Conservation (phyloP, 805 yeast genomes). For the Scheffersomyces coipomensis region DNA sequence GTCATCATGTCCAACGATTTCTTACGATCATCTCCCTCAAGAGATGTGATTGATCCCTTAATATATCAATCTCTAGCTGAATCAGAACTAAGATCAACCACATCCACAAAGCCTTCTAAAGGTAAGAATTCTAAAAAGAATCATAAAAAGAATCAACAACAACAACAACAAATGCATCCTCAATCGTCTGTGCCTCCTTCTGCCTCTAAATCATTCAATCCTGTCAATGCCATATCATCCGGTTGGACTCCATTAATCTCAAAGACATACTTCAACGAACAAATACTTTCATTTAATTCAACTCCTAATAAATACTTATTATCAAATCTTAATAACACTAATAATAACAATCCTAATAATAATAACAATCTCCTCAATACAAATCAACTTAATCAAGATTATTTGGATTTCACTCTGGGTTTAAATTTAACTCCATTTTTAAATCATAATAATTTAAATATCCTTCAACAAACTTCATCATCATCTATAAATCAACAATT, state of each 20-base stretch:
- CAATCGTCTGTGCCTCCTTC: slow-evolving; percentile 17
- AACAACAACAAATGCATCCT: slow-evolving; percentile 2
- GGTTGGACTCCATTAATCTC: slow-evolving; percentile 46
- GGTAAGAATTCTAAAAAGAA: background rate
- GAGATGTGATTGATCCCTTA: slow-evolving; percentile 30
- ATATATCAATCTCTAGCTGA: slow-evolving; percentile 17
- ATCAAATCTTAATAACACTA: slow-evolving; percentile 5
- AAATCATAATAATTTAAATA: slow-evolving; percentile 27
- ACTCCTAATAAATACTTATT: slow-evolving; percentile 33
- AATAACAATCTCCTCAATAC: background rate
- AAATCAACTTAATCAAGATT: slow-evolving; percentile 3
- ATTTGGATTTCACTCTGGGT: slow-evolving; percentile 16
- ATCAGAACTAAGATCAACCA: slow-evolving; percentile 3
- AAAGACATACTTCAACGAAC: slow-evolving; percentile 35
- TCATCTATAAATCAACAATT: slow-evolving; percentile 13
- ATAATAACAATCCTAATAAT: background rate
- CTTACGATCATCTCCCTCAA: slow-evolving; percentile 36
- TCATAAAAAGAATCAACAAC: slow-evolving; percentile 2
- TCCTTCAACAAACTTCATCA: slow-evolving; percentile 12
- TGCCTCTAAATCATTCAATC: slow-evolving; percentile 17
- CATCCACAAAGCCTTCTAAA: slow-evolving; percentile 4
- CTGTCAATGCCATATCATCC: slow-evolving; percentile 17
- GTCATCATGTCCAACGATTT: slow-evolving; percentile 28
- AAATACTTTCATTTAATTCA: slow-evolving; percentile 28
- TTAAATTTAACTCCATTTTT: slow-evolving; percentile 42